Evolutionary conservation across 306 rosid genomes (phyloP), one percentile per base, ranked within the genome.

Genomic region (Trifolium repens): DNA sequence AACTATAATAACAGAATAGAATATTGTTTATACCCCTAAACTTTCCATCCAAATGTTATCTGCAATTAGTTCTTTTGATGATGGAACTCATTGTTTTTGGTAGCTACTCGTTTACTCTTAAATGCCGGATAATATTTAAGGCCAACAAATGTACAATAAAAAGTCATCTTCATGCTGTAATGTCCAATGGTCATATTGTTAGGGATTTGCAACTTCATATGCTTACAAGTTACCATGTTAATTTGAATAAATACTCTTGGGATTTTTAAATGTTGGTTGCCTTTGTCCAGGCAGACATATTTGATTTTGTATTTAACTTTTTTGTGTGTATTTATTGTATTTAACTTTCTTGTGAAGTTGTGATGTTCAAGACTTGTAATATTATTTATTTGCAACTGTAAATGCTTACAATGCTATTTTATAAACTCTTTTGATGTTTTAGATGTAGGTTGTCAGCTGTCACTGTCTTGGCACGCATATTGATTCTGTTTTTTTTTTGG

Each of bases 141-240:
- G 72, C 34, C 57, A 50, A 32, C 10, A 69, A 64, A 47, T 69
- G 67, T 67, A 54, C 40, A 5, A 19, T 67, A 32, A 66, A 43
- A 30, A 16, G 19, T 11, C 61, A 34, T 40, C 9, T 70, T 71
- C 8, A 4, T 76, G 71, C 75, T 71, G 49, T 62, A 19, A 63
- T 9, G 14, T 57, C 9, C 71, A 57, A 39, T 53, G 42, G 24
- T 67, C 26, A 71, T 70, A 53, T 30, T 52, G 42, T 52, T 74
- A 68, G 57, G 79, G 82, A 84, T 71, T 44, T 60, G 67, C 73
- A 42, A 52, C 46, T 62, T 58, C 73, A 43, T 42, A 63, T 79
- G 50, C 49, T 71, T 49, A 8, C 34, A 55, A 50, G 19, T 69
- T 47, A 9, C 27, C 17, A 58, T 58, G 37, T 26, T 58, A 26